A percentile compares a stretch with the other conserved stretches of the same genome.
These are phyloP conservation scores for Tetrapisispora arboricola DNA, from an alignment of 805 yeast species.

Conservation along the genomic window DNA sequence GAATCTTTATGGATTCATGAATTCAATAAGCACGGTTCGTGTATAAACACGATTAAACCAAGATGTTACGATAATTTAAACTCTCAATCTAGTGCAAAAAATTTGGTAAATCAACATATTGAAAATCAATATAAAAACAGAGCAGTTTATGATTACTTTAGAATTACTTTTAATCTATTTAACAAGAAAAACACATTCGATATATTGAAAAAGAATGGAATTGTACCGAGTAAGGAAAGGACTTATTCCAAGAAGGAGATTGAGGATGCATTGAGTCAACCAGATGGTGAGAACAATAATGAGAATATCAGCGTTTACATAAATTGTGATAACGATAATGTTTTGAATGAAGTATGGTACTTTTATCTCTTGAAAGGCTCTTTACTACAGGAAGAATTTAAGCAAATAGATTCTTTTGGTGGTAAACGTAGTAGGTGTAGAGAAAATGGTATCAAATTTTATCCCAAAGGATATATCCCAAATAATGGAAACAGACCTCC, in stretches of 20 bases:
- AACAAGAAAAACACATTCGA: constrained; percentile 54
- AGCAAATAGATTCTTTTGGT: constrained; percentile 48
- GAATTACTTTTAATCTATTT: constrained; percentile 48
- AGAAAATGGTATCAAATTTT: constrained; percentile 51
- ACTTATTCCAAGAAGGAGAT: constrained; percentile 52
- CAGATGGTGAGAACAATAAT: constrained; percentile 39
- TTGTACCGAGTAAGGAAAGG: constrained; percentile 48
- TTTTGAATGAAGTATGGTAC: constrained; percentile 54
- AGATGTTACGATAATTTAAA: constrained; percentile 46
- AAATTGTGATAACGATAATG: constrained; percentile 45
- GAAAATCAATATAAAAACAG: constrained; percentile 14
- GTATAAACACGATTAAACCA: constrained; percentile 72
- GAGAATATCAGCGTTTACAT: constrained; percentile 51
- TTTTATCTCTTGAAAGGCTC: constrained; percentile 68
- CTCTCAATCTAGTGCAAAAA: constrained; percentile 2
- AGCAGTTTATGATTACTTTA: constrained; percentile 60
- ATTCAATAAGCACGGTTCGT: constrained; percentile 89
- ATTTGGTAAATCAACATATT: background rate
- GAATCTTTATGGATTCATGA: constrained; percentile 79
- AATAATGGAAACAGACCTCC: constrained; percentile 7
- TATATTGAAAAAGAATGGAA: constrained; percentile 58
- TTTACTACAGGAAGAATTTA: constrained; percentile 52
- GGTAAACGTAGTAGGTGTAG: constrained; percentile 44
- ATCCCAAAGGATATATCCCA: constrained; percentile 50
- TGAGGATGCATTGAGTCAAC: constrained; percentile 36